Base-by-base conservation (phyloP, 2,329 filamentous ascomycete species). In the Cladobotryum protrusum region DNA sequence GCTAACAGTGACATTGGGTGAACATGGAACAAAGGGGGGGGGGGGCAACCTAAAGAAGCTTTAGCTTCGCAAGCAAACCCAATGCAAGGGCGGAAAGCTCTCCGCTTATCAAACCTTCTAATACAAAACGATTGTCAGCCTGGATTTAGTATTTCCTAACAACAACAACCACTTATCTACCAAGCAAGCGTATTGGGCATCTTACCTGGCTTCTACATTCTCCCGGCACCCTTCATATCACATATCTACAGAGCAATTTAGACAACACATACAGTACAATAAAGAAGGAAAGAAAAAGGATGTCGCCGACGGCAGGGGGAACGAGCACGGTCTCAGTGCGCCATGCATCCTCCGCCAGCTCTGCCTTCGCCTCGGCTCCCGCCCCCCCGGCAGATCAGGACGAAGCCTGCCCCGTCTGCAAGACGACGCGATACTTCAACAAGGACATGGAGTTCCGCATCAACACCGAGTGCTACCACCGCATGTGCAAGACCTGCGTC, bases 401-500 rank as follows among this genome's bases (percentile, higher is more conserved):
- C 58, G 90, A 96, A 70, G 87, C 91, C 64, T 99, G 93, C 72
- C 93, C 92, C 51, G 89, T 97, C 59, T 99, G 93, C 86, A 96
- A 96, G 72, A 95, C 90, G 52, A 89, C 88, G 53, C 88, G 90
- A 57, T 97, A 97, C 75, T 86, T 97, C 62, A 96, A 96, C 75
- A 85, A 84, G 54, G 86, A 90, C 72, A 91, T 99, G 81, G 81
- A 86, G 57, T 97, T 99, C 72, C 86, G 93, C 60, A 91, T 99
- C 73, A 96, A 97, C 68, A 89, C 92, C 8, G 90, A 95, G 76
- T 99, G 93, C 79, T 99, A 99, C 76, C 93, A 99, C 76, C 89
- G 89, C 59, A 97, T 99, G 89, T 99, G 93, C 76, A 86, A 89
- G 67, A 91, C 88, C 50, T 99, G 93, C 73, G 91, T 97, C 39